Evolutionary conservation across 345 rosid genomes (phyloP).

Genomic region (Durio zibethinus): DNA sequence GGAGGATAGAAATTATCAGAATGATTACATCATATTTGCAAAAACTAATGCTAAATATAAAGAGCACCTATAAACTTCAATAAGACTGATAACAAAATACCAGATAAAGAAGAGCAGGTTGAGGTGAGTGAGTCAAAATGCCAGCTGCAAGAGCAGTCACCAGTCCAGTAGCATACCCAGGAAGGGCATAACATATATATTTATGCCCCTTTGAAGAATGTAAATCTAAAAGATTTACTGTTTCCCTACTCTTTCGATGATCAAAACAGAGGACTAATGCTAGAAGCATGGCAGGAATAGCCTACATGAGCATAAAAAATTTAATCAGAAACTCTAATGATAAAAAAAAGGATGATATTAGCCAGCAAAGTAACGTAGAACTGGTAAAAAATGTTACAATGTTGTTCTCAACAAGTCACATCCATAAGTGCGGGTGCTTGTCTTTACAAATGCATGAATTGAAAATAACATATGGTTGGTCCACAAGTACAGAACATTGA

Average conservation of each 20-base stretch:
- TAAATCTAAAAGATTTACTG: constrained; percentile 58
- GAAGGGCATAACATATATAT: constrained; percentile 85
- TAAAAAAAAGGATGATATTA: not conserved
- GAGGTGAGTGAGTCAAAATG: constrained; percentile 77
- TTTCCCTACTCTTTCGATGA: constrained; percentile 73
- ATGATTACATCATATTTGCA: constrained; percentile 3
- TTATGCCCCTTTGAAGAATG: constrained; percentile 71
- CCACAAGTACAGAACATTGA: not conserved
- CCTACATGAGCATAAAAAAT: constrained; percentile 38
- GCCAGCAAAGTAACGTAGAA: not conserved
- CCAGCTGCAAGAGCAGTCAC: constrained; percentile 80
- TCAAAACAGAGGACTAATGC: constrained; percentile 87
- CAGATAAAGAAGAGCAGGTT: constrained; percentile 95
- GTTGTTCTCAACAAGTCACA: not conserved
- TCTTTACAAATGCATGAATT: not conserved
- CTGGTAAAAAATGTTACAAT: not conserved
- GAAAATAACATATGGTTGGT: not conserved
- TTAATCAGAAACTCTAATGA: not conserved
- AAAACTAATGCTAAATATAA: constrained; percentile 4
- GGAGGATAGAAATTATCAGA: not conserved
- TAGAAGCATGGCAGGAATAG: constrained; percentile 93
- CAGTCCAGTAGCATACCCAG: constrained; percentile 84
- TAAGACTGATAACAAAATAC: constrained; percentile 32
- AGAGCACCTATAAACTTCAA: not conserved
- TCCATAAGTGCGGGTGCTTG: not conserved